These are phyloP conservation scores for Hypoxylon sp. DNA, from an alignment of 2,329 filamentous ascomycete species.

Conservation along the genomic window DNA sequence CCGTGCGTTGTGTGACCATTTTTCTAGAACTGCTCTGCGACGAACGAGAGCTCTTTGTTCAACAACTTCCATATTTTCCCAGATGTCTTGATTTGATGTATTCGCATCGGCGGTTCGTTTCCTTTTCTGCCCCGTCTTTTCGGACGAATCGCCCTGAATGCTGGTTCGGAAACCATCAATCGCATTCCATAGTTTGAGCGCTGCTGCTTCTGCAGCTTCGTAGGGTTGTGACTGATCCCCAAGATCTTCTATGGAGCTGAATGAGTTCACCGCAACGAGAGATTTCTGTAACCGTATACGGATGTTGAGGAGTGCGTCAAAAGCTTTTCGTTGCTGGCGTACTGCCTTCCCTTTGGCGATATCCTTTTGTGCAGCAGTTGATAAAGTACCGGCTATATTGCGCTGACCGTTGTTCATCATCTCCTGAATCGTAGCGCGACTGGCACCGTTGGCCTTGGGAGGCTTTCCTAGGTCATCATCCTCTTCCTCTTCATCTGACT, in stretches of 20 bases:
- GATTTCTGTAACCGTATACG: slow-evolving; percentile 95
- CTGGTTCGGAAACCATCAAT: slow-evolving; percentile 78
- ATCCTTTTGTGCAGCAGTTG: slow-evolving; percentile 80
- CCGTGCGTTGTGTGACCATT: slow-evolving; percentile 89
- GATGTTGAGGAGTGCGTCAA: slow-evolving; percentile 89
- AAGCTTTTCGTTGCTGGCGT: slow-evolving; percentile 85
- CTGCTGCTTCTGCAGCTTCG: slow-evolving; percentile 86
- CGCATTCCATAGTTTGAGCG: slow-evolving; percentile 86
- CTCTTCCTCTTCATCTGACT: slow-evolving; percentile 55
- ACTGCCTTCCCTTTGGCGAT: slow-evolving; percentile 89
- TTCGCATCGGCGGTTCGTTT: slow-evolving; percentile 68
- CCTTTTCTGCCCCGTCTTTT: slow-evolving; percentile 71
- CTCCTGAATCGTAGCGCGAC: slow-evolving; percentile 73
- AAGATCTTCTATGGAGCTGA: slow-evolving; percentile 65
- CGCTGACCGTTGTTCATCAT: slow-evolving; percentile 79
- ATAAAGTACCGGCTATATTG: slow-evolving; percentile 72
- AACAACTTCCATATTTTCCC: slow-evolving; percentile 77
- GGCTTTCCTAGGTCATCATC: slow-evolving; percentile 54
- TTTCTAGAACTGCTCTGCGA: slow-evolving; percentile 82
- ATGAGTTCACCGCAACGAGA: slow-evolving; percentile 83
- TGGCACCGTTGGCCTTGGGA: slow-evolving; percentile 53
- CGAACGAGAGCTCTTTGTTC: slow-evolving; percentile 73
- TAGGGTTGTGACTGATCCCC: slow-evolving; percentile 68
- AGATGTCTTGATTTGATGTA: slow-evolving; percentile 76
- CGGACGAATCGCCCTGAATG: slow-evolving; percentile 65